phyloP scores from a whole-genome alignment of 116 monocot species.

The Posidonia oceanica region DNA sequence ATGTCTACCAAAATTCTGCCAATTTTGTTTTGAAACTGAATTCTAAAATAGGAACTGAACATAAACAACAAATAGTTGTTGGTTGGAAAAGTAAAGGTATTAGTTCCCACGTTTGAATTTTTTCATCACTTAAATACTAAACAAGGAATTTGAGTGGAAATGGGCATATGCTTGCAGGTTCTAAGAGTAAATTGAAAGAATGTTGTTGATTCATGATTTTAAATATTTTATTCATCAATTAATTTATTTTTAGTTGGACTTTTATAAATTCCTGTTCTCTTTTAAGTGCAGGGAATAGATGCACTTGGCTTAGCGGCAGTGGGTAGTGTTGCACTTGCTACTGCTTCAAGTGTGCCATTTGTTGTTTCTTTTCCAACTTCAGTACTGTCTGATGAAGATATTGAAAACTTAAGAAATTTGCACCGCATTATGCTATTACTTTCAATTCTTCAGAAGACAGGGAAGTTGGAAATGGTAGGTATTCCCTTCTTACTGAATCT shows the following conservation, averaged over 20 bases:
- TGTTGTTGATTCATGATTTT: no score
- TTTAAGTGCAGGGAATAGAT: constrained; percentile 66
- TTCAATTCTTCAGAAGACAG: constrained; percentile 42
- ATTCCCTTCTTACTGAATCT: background rate
- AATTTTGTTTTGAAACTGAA: no score
- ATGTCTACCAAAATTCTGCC: no score
- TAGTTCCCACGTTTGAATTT: no score
- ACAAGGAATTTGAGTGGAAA: no score
- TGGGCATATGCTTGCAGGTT: no score
- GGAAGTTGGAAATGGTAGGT: constrained; percentile 38
- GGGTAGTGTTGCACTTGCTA: constrained; percentile 33
- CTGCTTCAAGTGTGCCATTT: constrained; percentile 60
- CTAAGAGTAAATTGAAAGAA: background rate
- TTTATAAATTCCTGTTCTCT: background rate
- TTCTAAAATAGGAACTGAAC: no score
- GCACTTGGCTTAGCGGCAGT: constrained; percentile 69
- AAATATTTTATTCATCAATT: background rate
- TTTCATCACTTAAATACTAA: no score
- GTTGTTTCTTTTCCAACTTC: constrained; percentile 24
- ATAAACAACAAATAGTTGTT: no score
- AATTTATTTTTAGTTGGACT: background rate
- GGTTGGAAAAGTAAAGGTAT: no score
- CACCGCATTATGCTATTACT: constrained; percentile 53
- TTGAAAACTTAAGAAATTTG: constrained; percentile 65
- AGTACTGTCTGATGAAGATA: constrained; percentile 52